phyloP scores from a whole-genome alignment of 768 basidiomycete genomes.

The Pleurotus cornucopiae region DNA sequence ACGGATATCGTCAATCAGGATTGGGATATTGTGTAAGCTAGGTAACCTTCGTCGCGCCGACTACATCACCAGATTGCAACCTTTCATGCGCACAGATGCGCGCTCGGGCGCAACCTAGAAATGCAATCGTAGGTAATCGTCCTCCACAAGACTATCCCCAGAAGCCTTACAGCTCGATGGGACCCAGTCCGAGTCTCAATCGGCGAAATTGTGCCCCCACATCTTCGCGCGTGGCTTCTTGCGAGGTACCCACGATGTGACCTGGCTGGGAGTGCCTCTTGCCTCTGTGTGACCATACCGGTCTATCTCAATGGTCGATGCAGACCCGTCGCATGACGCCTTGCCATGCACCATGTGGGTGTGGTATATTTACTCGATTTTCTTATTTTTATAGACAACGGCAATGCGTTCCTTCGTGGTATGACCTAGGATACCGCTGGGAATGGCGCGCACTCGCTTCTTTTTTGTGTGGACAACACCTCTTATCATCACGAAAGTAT shows the following conservation, averaged over 20 bases:
- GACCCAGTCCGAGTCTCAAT: background rate
- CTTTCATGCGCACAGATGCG: background rate
- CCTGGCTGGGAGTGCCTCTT: slow-evolving; percentile 2
- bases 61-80: background rate
- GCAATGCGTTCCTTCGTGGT: background rate
- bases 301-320: background rate
- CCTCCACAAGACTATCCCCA: background rate
- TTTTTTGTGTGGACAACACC: background rate
- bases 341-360: slow-evolving; percentile 1
- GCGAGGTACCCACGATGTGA: slow-evolving; percentile 2
- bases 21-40: too few species aligned
- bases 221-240: background rate
- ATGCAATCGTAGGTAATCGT: background rate
- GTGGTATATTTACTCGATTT: background rate
- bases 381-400: background rate
- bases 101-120: background rate
- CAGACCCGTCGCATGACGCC: background rate
- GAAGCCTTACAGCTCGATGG: background rate
- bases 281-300: background rate
- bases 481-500: background rate
- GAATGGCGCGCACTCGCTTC: background rate
- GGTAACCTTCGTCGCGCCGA: too few species aligned
- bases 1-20: too few species aligned
- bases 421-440: background rate
- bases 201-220: background rate